phyloP scores from a whole-genome alignment of 176 grass and related monocot species.

The Rhynchospora breviuscula region DNA sequence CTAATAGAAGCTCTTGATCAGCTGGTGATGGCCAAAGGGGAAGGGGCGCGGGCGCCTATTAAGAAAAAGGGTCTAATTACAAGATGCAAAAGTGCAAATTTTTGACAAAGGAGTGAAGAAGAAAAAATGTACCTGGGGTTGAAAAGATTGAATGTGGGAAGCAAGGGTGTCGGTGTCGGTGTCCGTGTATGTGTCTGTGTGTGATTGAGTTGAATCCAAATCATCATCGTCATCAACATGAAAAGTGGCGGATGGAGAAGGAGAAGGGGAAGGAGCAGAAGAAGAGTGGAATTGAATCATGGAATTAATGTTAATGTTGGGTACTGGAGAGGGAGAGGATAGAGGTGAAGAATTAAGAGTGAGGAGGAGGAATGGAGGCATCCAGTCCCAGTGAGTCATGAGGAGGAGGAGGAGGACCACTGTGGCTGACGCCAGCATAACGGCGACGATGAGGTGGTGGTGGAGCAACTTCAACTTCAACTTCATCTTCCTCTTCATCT shows the following conservation, averaged over 20 bases:
- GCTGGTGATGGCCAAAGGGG: constrained; percentile 47
- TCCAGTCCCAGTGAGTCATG: not conserved
- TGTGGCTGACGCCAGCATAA: too few relatives aligned
- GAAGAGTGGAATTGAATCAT: too few relatives aligned
- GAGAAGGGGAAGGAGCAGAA: constrained; percentile 27
- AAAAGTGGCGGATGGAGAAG: constrained; percentile 38
- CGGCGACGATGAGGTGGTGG: too few relatives aligned
- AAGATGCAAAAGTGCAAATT: not conserved
- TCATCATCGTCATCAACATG: constrained; percentile 10
- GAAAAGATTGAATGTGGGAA: constrained; percentile 9
- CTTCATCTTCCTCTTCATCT: too few relatives aligned
- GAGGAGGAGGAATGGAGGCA: not conserved
- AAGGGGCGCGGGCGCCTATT: constrained; percentile 48
- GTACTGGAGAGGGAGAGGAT: constrained; percentile 24
- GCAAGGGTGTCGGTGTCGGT: not conserved
- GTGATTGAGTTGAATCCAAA: constrained; percentile 21
- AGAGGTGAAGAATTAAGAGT: not conserved
- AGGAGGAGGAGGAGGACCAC: too few relatives aligned
- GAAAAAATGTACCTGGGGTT: constrained; percentile 35
- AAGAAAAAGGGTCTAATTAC: constrained; percentile 20
- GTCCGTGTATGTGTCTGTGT: not conserved
- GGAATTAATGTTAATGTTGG: not conserved
- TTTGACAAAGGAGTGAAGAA: not conserved
- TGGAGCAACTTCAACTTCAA: too few relatives aligned
- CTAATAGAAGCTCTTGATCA: constrained; percentile 71